phyloP scores from a whole-genome alignment of 345 rosid genomes.

The Populus simonii region DNA sequence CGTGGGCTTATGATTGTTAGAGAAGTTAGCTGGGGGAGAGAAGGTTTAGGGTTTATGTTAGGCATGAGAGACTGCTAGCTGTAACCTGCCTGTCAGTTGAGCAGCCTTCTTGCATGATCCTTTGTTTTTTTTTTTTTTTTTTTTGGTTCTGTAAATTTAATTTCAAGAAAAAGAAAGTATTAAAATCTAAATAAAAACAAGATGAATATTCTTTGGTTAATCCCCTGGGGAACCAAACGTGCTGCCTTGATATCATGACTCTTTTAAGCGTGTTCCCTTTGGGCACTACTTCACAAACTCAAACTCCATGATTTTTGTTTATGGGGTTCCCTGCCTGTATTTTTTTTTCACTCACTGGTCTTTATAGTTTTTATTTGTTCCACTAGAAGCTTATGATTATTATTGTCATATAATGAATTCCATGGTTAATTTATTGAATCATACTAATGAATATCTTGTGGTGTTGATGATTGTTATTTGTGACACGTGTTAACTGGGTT shows the following conservation, averaged over 20 bases:
- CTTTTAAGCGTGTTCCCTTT: constrained; percentile 27
- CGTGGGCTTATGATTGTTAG: constrained; percentile 47
- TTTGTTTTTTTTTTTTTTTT: constrained; percentile 17
- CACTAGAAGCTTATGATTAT: constrained; percentile 13
- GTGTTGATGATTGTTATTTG: constrained; percentile 21
- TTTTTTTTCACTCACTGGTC: not conserved
- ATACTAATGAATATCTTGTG: not conserved
- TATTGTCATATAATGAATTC: not conserved
- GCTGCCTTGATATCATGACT: constrained; percentile 54
- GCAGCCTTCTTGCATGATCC: constrained; percentile 95
- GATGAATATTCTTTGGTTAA: constrained; percentile 6
- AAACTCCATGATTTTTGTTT: constrained; percentile 28
- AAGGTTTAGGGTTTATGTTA: constrained; percentile 52
- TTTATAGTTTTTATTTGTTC: constrained; percentile 11
- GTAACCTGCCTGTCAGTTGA: constrained; percentile 85
- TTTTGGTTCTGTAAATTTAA: not conserved
- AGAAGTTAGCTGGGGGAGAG: constrained; percentile 21
- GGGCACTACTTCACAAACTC: constrained; percentile 23
- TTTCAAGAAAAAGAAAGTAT: not conserved
- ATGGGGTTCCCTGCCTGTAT: constrained; percentile 13
- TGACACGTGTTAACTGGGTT: constrained; percentile 38
- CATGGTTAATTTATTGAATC: no score
- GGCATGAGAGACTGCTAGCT: constrained; percentile 71
- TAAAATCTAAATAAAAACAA: not conserved
- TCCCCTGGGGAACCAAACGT: constrained; percentile 51